Conservation (phyloP, 164 flowering plant species). For the grape (Vitis vinifera) region DNA sequence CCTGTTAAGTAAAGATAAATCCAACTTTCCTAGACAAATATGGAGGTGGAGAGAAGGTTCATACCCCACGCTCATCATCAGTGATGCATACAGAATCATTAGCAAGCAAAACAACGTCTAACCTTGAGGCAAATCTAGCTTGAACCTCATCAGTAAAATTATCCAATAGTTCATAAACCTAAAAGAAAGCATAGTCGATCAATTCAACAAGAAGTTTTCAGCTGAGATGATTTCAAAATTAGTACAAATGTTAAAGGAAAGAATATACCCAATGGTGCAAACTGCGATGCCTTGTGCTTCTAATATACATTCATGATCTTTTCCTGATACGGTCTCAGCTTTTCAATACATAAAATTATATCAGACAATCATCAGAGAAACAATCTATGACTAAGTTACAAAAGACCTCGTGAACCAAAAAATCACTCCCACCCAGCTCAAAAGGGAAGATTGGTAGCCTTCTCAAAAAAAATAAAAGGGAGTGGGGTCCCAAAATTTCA, state of each 20-base stretch:
- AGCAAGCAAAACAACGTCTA: slow-evolving; percentile 67
- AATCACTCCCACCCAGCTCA: background rate
- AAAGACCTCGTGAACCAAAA: background rate
- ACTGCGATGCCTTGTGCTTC: slow-evolving; percentile 95
- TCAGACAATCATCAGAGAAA: slow-evolving; percentile 2
- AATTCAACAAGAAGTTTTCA: slow-evolving; percentile 5
- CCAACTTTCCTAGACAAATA: background rate
- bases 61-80: slow-evolving; percentile 98
- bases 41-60: background rate
- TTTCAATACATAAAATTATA: slow-evolving; percentile 70
- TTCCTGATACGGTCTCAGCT: slow-evolving; percentile 93
- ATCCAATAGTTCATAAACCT: slow-evolving; percentile 98
- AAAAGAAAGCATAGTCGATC: slow-evolving; percentile 7
- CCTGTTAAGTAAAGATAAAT: background rate
- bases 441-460: too few relatives aligned
- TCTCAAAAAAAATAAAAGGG: too few relatives aligned
- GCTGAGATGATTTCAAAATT: too few relatives aligned
- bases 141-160: slow-evolving; percentile 97
- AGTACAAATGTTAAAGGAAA: background rate
- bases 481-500: too few relatives aligned
- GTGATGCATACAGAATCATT: slow-evolving; percentile 89
- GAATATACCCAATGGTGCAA: slow-evolving; percentile 86
- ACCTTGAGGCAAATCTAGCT: slow-evolving; percentile 83
- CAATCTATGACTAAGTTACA: background rate
- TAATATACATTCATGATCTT: slow-evolving; percentile 98